These are phyloP conservation scores for Aspergillus homomorphus DNA, from an alignment of 495 filamentous ascomycete genomes.

Conservation along the genomic window DNA sequence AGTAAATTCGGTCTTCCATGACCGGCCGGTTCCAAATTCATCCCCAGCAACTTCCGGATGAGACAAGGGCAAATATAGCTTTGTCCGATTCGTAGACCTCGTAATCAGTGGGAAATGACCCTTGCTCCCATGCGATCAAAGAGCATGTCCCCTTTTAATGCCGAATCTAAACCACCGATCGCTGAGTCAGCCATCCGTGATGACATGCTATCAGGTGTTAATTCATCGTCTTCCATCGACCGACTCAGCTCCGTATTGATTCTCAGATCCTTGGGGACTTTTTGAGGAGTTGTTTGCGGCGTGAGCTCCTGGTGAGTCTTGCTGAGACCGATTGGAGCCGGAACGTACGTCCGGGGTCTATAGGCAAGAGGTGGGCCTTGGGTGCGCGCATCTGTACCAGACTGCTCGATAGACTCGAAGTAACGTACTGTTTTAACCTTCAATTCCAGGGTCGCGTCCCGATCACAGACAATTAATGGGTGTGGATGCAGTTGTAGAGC, in stretches of 20 bases:
- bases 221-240: constrained; percentile 48
- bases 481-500: constrained; percentile 76
- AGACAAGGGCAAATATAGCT: too few relatives aligned
- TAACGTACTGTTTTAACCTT: constrained; percentile 82
- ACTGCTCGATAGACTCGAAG: constrained; percentile 60
- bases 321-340: constrained; percentile 31
- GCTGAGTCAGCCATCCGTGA: constrained; percentile 57
- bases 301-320: constrained; percentile 28
- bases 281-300: constrained; percentile 27
- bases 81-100: too few relatives aligned
- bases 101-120: constrained; percentile 32
- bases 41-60: neutral
- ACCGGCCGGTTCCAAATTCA: neutral
- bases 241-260: constrained; percentile 44
- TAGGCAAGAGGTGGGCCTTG: constrained; percentile 55
- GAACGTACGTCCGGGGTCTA: constrained; percentile 39
- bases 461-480: constrained; percentile 78
- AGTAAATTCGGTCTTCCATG: neutral
- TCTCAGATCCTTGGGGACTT: constrained; percentile 41
- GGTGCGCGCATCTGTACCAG: constrained; percentile 53
- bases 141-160: constrained; percentile 39
- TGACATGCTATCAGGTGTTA: constrained; percentile 67
- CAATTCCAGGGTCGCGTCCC: constrained; percentile 79
- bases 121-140: constrained; percentile 44
- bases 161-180: constrained; percentile 42